phyloP scores from a whole-genome alignment of 139 green algal genomes.

The Chlorella sp. region DNA sequence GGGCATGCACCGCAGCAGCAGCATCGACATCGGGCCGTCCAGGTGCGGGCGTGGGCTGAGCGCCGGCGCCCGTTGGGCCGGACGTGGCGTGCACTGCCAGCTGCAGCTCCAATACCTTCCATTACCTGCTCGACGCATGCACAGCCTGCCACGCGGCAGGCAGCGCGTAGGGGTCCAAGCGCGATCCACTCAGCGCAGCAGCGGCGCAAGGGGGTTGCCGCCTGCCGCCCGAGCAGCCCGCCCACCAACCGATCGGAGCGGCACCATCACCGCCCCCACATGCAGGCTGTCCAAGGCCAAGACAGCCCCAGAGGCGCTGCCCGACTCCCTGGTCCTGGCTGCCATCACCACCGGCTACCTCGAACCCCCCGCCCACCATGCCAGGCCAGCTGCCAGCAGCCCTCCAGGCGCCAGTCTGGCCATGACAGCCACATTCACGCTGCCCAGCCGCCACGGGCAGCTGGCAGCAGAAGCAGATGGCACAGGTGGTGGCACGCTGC shows the following conservation, averaged over 20 bases:
- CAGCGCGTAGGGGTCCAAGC: not conserved
- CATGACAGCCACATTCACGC: not conserved
- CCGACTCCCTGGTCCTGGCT: not conserved
- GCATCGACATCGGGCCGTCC: slow-evolving; percentile 6
- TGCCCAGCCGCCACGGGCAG: not conserved
- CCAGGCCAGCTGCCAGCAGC: too few species aligned
- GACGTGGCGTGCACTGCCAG: not conserved
- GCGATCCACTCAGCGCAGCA: not conserved
- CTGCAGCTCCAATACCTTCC: too few species aligned
- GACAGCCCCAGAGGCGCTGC: slow-evolving; percentile 11
- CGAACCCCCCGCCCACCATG: too few species aligned
- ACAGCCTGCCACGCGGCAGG: not conserved
- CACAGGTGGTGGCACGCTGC: too few species aligned
- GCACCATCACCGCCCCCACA: not conserved
- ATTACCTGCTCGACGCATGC: too few species aligned
- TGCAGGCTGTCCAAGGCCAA: not conserved
- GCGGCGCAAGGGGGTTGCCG: too few species aligned
- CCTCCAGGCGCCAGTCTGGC: too few species aligned
- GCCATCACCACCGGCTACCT: not conserved
- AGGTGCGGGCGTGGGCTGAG: not conserved
- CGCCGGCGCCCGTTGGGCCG: not conserved
- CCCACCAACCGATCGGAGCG: not conserved
- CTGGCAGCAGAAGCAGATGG: too few species aligned
- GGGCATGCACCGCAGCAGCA: not conserved
- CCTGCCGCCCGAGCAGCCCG: not conserved